Conservation (phyloP, 23 red algal species). For the Gracilaria vermiculophylla region DNA sequence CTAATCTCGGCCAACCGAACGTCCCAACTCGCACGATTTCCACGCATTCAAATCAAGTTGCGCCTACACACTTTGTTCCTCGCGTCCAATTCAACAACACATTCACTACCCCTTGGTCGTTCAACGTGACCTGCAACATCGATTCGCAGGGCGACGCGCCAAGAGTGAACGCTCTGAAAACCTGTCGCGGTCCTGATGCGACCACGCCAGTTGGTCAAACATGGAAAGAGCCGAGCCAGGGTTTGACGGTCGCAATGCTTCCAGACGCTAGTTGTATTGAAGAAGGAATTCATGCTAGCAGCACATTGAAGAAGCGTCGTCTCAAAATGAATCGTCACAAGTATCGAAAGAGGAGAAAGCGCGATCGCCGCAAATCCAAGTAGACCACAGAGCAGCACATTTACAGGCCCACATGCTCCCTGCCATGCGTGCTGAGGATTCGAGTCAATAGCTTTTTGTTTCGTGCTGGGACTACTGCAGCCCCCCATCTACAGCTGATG, state of each 20-base stretch:
- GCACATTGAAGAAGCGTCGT: conserved; percentile 68
- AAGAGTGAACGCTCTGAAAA: neutral
- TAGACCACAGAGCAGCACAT: neutral
- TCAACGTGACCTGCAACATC: neutral
- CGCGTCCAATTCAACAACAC: neutral
- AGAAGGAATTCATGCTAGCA: conserved; percentile 48
- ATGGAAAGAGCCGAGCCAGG: neutral
- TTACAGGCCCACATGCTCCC: neutral
- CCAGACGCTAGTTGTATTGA: neutral
- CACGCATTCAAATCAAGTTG: neutral
- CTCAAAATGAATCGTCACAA: conserved; percentile 82
- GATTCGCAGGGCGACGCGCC: neutral
- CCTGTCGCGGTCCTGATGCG: neutral
- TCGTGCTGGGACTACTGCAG: neutral
- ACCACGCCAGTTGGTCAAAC: neutral
- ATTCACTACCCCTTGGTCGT: neutral
- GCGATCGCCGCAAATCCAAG: conserved; percentile 64
- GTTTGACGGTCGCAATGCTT: neutral
- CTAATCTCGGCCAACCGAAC: neutral
- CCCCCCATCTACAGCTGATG: neutral
- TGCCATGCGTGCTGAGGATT: neutral
- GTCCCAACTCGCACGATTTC: neutral
- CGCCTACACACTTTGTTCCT: neutral
- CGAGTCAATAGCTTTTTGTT: neutral
- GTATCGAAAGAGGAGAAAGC: conserved; percentile 71